Percentiles rank a stretch among this genome's conserved stretches.
These are phyloP conservation scores for Syzygium malaccense DNA, from an alignment of 441 rosid genomes.

Conservation along the genomic window DNA sequence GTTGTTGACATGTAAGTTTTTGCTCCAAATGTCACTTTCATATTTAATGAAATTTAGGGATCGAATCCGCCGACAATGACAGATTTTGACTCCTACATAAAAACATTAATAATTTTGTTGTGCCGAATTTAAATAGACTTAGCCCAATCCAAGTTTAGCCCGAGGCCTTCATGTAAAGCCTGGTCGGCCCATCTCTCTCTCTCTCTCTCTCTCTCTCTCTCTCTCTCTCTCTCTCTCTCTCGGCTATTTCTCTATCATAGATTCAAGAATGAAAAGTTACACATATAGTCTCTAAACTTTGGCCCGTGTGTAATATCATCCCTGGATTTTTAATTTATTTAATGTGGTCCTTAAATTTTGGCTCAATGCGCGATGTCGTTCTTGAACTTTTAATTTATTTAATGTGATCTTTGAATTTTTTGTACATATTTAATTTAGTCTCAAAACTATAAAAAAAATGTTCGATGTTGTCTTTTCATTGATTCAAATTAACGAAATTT, in stretches of 20 bases:
- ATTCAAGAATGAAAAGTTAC: neutral
- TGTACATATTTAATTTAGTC: accelerated
- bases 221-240: neutral
- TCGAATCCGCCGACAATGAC: neutral
- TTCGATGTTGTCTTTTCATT: neutral
- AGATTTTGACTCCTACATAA: neutral
- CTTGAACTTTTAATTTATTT: neutral
- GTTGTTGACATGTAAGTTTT: neutral
- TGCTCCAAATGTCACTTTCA: neutral
- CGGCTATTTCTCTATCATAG: neutral
- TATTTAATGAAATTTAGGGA: neutral
- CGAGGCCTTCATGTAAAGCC: neutral
- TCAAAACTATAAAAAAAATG: neutral
- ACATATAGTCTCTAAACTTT: neutral
- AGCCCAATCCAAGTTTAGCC: neutral
- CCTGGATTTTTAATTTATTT: neutral
- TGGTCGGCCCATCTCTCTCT: neutral
- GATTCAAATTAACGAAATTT: neutral
- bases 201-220: neutral
- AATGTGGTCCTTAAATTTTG: neutral
- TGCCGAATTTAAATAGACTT: neutral
- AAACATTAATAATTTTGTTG: neutral
- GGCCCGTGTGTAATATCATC: neutral
- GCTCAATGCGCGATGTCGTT: accelerated
- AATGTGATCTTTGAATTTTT: accelerated